Conservation (phyloP, 2,329 filamentous ascomycete genomes). For the Colletotrichum sp. region DNA sequence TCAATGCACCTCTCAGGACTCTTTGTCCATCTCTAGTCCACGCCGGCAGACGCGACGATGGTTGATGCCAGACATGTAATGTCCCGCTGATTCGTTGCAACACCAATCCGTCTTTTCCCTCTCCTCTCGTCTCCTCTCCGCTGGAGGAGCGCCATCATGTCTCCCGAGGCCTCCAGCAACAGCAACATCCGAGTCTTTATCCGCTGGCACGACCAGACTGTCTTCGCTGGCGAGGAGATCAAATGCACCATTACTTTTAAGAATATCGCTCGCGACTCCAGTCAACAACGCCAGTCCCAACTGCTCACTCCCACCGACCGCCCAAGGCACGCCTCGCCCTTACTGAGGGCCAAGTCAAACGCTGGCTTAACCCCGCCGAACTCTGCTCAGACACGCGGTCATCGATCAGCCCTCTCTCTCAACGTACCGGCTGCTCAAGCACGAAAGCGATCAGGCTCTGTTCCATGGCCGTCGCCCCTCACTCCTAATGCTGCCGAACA, state of each 20-base stretch:
- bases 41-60: conserved; percentile 9
- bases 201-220: conserved; percentile 90
- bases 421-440: conserved; percentile 53
- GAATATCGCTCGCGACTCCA: conserved; percentile 68
- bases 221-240: conserved; percentile 96
- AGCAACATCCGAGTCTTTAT: conserved; percentile 93
- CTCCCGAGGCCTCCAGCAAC: conserved; percentile 62
- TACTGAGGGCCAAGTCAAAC: conserved; percentile 47
- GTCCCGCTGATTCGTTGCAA: conserved; percentile 8
- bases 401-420: conserved; percentile 72
- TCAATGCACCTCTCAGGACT: conserved; percentile 16
- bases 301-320: conserved; percentile 20
- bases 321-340: conserved; percentile 41
- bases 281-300: conserved; percentile 32
- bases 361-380: conserved; percentile 52
- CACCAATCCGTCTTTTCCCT: not conserved
- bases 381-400: conserved; percentile 53
- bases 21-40: conserved; percentile 14
- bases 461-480: conserved; percentile 47
- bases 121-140: conserved; percentile 7
- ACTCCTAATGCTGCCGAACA: conserved; percentile 30
- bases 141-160: conserved; percentile 44
- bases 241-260: conserved; percentile 97
- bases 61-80: conserved; percentile 18
- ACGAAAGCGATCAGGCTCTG: conserved; percentile 50